Conservation (phyloP, 768 basidiomycete species). For the Boletus fagicola region DNA sequence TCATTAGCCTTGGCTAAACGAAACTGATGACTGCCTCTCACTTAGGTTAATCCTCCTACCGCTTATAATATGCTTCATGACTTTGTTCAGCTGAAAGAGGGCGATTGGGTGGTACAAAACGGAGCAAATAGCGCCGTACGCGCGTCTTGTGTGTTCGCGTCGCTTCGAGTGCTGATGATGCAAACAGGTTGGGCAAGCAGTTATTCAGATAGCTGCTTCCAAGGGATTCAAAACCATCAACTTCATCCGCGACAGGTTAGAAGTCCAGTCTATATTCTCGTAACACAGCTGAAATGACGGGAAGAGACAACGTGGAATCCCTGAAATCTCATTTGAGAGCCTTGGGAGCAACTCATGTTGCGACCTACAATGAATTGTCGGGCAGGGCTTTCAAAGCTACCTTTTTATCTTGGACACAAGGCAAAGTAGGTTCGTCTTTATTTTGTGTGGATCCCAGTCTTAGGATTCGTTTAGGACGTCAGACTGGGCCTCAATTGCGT, state of each 20-base stretch:
- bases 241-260: constrained; percentile 68
- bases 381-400: constrained; percentile 53
- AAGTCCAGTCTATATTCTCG: background rate
- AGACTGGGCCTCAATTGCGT: constrained; percentile 56
- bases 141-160: constrained; percentile 3
- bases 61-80: constrained; percentile 81
- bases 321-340: constrained; percentile 50
- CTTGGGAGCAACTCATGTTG: constrained; percentile 74
- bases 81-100: constrained; percentile 59
- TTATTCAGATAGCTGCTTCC: constrained; percentile 80
- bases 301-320: constrained; percentile 51
- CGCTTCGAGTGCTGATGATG: background rate
- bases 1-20: background rate
- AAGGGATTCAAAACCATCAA: constrained; percentile 77
- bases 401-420: constrained; percentile 62
- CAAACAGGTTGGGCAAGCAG: constrained; percentile 72
- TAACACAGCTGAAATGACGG: background rate
- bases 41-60: constrained; percentile 77
- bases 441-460: constrained; percentile 7
- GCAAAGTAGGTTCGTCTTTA: constrained; percentile 43
- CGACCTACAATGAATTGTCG: constrained; percentile 72
- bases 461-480: constrained; percentile 32
- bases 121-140: constrained; percentile 81
- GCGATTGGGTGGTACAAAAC: constrained; percentile 84
- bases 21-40: background rate